Evolutionary conservation across 2,329 filamentous ascomycete genomes (phyloP).

Genomic region (Elsinoe arachidis): DNA sequence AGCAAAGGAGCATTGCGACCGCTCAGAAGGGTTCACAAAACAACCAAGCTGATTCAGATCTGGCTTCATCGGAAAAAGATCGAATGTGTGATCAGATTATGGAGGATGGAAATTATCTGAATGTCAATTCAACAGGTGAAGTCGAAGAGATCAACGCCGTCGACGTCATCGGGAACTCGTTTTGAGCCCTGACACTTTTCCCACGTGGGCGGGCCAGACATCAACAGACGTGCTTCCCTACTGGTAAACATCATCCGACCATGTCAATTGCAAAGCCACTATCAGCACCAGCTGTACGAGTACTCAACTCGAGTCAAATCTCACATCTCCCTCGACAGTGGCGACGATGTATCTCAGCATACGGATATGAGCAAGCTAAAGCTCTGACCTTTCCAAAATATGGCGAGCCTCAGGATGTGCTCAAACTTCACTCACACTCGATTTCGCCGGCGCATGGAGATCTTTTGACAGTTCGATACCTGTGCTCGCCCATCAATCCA

Average conservation of each 20-base stretch:
- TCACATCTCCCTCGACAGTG: background rate
- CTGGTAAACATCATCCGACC: background rate
- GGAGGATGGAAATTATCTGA: background rate
- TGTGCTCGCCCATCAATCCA: conserved; percentile 89
- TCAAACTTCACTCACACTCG: conserved; percentile 63
- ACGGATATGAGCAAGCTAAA: conserved; percentile 79
- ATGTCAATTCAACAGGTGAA: background rate
- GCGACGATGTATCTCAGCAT: conserved; percentile 46
- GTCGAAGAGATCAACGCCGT: background rate
- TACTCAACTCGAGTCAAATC: background rate
- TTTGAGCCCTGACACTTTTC: background rate
- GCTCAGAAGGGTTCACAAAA: background rate
- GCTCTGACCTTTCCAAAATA: conserved; percentile 66
- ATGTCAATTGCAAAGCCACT: conserved; percentile 6
- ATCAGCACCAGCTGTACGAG: background rate
- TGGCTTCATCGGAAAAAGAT: background rate
- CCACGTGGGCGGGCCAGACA: background rate
- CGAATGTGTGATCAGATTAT: background rate
- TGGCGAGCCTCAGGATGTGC: conserved; percentile 65
- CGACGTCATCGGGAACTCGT: background rate
- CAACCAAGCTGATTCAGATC: background rate
- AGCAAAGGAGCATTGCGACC: background rate
- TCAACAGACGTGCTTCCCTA: background rate
- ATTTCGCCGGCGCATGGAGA: conserved; percentile 66
- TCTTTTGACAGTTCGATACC: conserved; percentile 70